Evolutionary conservation across 108 stramenopile species (phyloP).

Genomic region (Conticribra weissflogii): DNA sequence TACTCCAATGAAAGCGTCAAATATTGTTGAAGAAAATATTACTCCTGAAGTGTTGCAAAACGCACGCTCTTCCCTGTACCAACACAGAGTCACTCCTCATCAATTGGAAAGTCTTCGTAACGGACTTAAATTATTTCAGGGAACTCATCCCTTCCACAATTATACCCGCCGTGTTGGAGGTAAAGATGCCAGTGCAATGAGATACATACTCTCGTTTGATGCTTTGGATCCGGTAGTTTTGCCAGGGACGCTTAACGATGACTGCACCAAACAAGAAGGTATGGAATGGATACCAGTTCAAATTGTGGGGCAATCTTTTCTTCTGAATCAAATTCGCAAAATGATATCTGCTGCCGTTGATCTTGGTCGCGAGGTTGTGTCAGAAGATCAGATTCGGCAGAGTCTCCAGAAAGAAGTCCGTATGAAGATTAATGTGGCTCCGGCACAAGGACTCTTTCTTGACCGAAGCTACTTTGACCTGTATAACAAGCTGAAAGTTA

Average conservation of each 20-base stretch:
- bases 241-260: conserved; percentile 59
- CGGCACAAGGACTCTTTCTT: conserved; percentile 86
- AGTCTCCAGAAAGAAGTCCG: conserved; percentile 42
- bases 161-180: conserved; percentile 83
- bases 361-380: conserved; percentile 69
- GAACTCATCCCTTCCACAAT: conserved; percentile 90
- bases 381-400: conserved; percentile 53
- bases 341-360: conserved; percentile 93
- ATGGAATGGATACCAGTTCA: conserved; percentile 47
- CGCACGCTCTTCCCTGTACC: conserved; percentile 39
- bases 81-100: conserved; percentile 65
- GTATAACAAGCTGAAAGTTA: conserved; percentile 67
- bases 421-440: conserved; percentile 71
- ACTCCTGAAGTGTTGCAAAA: conserved; percentile 44
- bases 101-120: conserved; percentile 56
- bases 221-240: conserved; percentile 76
- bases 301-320: conserved; percentile 94
- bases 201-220: conserved; percentile 80
- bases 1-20: conserved; percentile 39
- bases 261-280: conserved; percentile 9
- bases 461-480: conserved; percentile 85
- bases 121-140: conserved; percentile 75
- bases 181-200: conserved; percentile 65
- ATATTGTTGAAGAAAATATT: conserved; percentile 41
- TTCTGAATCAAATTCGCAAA: conserved; percentile 98